Evolutionary conservation across 441 rosid genomes (phyloP).

Genomic region (Oxalis stricta): DNA sequence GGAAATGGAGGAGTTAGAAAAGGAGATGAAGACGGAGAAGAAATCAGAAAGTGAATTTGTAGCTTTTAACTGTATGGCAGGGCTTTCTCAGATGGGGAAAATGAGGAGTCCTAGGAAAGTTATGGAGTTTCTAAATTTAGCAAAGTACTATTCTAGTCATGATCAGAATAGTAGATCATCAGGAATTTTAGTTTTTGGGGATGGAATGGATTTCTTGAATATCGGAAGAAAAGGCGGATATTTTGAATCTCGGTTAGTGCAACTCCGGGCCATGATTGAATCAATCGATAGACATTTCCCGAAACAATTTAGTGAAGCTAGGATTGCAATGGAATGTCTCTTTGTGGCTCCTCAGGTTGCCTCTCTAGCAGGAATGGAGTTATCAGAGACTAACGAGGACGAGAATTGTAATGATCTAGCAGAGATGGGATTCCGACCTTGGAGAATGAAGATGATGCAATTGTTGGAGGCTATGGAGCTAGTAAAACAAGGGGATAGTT

Average conservation of each 20-base stretch:
- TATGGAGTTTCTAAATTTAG: constrained; percentile 12
- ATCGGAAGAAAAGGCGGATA: neutral
- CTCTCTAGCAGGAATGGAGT: constrained; percentile 4
- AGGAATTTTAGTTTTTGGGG: constrained; percentile 18
- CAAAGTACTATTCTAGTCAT: constrained; percentile 10
- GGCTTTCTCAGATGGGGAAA: constrained; percentile 19
- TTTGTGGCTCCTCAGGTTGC: constrained; percentile 22
- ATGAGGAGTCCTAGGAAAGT: constrained; percentile 2
- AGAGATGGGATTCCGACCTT: constrained; percentile 8
- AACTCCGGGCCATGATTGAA: constrained; percentile 15
- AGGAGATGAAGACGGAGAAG: constrained; percentile 10
- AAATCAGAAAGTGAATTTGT: constrained; percentile 14
- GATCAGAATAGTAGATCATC: neutral
- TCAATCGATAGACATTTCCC: constrained; percentile 20
- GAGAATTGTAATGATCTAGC: neutral
- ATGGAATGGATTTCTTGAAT: constrained; percentile 4
- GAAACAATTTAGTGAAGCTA: constrained; percentile 18
- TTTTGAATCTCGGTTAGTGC: constrained; percentile 12
- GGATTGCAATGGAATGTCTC: constrained; percentile 21
- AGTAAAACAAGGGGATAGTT: constrained; percentile 14
- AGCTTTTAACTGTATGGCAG: constrained; percentile 29
- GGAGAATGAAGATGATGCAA: constrained; percentile 11
- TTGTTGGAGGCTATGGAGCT: constrained; percentile 18
- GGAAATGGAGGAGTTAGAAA: constrained; percentile 14
- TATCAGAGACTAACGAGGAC: constrained; percentile 6